Base-by-base conservation (phyloP, 495 filamentous ascomycete species). In the Annulohypoxylon moriforme region DNA sequence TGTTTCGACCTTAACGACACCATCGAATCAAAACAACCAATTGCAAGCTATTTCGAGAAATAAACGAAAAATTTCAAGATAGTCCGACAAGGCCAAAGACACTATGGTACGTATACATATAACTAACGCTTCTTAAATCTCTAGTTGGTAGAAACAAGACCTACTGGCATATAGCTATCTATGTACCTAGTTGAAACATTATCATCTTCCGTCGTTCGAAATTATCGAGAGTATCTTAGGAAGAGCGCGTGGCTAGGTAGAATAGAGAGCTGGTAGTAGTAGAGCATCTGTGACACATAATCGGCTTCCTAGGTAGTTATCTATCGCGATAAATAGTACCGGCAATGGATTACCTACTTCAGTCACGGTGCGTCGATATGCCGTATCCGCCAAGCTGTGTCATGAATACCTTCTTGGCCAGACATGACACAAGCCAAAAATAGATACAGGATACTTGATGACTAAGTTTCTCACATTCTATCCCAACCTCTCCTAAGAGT, bases 1-100 rank as follows among this genome's bases (percentile, higher is more conserved):
- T 60, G 68, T 71, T 71, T 71, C 68, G 56, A 71, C 57, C 25
- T 62, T 4, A 29, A 56, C 47, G 29, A 18, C 40, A 31, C 13
- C 38, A 20, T 66, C 57, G 61, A 71, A 61, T 66, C 47, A 66
- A 56, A 61, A 36, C 33, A 55, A 10, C 3, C 18, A 4, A n/a
- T 27, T 13, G 11, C 25, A 4, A 47, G 9, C 53, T 16, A 22
- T 27, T 38, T 38, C 24, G 6, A 60, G 56, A 27, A 20, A 59
- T 44, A 38, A 47, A 7, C 34, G 33, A 18, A 52, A n/a, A 65
- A 36, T 29, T 47, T 14, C 55, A 60, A 13, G 36, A 40, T 65
- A 40, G 46, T 56, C 46, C 36, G 36, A 64, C 67, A 47, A 36
- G 36, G 47, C 57, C 57, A 68, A 68, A 61, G 55, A 55, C 6